Base-by-base conservation (phyloP, 2,329 filamentous ascomycete species). In the Ceratocystis albifundus region DNA sequence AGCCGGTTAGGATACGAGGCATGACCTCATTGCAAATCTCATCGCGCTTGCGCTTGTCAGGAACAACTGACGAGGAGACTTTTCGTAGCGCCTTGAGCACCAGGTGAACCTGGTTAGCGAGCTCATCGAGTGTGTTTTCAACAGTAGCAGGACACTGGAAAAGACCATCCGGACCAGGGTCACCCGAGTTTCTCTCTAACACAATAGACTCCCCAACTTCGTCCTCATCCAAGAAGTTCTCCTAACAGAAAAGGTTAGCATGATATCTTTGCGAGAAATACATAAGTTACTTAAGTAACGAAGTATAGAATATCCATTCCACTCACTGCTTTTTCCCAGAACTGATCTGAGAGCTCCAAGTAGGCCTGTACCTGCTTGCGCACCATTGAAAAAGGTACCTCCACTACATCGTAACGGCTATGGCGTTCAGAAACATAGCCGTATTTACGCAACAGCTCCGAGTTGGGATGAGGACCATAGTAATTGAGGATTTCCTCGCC, bases 401-500 rank as follows among this genome's bases (percentile, higher is more conserved):
- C 92, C 0, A 89, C 87, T 0, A 96, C 89, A 70, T 96, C 90
- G 74, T 91, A 90, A 50, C 86, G 80, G 8, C 84, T 78, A 71
- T 96, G 92, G 70, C 86, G 87, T 32, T 83, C 77, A 0, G 90
- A 93, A n/a, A 91, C 84, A 71, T 96, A 96, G 20, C 92, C 92
- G 71, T 96, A 96, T 15, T 91, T 82, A 45, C 92, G 81, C 10
- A 96, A 80, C 6, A 96, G 79, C 72, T 96, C 91, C 0, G 88
- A 88, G 68, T 89, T 88, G 8, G 90, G 88, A 2, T 95, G 82
- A 4, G 90, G 86, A 0, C 92, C 92, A 70, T 96, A 96, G 76
- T 96, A 92, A 74, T 96, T 96, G 73, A 92, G 84, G 20, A 96
- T 84, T 74, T 96, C 88, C 66, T 90, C 83, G 4, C 88, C 88